A percentile compares a stretch with the other conserved stretches of the same genome.
Conservation (phyloP, 345 rosid genomes). For the Rhizophora mangle region DNA sequence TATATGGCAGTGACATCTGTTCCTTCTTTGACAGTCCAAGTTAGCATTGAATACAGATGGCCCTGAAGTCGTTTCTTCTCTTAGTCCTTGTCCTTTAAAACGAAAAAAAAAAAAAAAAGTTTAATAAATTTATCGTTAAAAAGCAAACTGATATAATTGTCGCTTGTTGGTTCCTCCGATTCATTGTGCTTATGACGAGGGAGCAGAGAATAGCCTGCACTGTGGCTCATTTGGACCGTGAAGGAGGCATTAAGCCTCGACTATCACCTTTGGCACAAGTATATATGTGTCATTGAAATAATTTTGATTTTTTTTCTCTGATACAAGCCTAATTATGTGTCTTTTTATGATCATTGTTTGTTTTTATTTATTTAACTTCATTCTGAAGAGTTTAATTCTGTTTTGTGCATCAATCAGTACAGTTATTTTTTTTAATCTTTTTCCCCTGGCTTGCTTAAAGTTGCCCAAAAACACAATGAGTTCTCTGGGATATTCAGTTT, state of each 20-base stretch:
- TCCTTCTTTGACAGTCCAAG: conserved; percentile 60
- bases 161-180: conserved; percentile 5
- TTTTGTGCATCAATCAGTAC: too few relatives aligned
- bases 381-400: too few relatives aligned
- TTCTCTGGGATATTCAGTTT: too few relatives aligned
- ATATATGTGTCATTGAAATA: conserved; percentile 14
- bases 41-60: conserved; percentile 98
- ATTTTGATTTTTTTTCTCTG: not conserved
- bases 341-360: too few relatives aligned
- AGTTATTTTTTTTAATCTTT: too few relatives aligned
- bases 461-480: too few relatives aligned
- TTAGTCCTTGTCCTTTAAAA: not conserved
- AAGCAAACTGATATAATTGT: not conserved
- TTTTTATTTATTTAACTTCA: too few relatives aligned
- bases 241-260: conserved; percentile 97
- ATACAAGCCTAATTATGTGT: not conserved
- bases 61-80: conserved; percentile 54
- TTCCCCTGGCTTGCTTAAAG: too few relatives aligned
- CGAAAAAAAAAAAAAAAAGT: too few relatives aligned
- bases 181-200: conserved; percentile 35
- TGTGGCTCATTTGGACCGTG: conserved; percentile 97
- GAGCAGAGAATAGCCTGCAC: conserved; percentile 97
- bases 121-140: not conserved
- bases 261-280: conserved; percentile 96
- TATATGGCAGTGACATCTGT: conserved; percentile 24